Percentiles rank a stretch among this genome's conserved stretches.
These are phyloP conservation scores for Pythium monospermum DNA, from an alignment of 352 stramenopile species.

Conservation along the genomic window DNA sequence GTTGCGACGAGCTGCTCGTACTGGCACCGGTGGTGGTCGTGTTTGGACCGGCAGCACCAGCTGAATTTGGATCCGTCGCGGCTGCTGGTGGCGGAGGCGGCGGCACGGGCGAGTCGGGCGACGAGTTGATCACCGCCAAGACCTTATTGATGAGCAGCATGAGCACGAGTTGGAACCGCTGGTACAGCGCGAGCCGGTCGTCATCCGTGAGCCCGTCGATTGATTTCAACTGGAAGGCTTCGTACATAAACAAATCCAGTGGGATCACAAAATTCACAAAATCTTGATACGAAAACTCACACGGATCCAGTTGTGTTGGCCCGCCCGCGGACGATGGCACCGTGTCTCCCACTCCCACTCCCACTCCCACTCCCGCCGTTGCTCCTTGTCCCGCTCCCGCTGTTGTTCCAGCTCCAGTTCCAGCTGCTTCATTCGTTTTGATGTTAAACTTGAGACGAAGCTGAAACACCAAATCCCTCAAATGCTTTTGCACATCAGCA, in stretches of 20 bases:
- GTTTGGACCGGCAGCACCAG: too few species aligned
- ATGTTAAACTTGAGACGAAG: conserved; percentile 50
- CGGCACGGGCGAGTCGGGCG: conserved; percentile 28
- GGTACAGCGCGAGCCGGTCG: conserved; percentile 33
- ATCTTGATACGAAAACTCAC: conserved; percentile 49
- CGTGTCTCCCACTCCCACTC: not conserved
- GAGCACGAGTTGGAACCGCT: conserved; percentile 34
- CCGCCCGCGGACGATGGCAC: too few species aligned
- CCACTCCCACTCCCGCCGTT: not conserved
- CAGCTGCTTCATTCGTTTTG: conserved; percentile 12
- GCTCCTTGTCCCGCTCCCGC: not conserved
- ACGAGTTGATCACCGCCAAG: conserved; percentile 28
- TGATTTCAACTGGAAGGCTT: conserved; percentile 47
- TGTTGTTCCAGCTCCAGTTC: too few species aligned
- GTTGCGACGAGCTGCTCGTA: conserved; percentile 12
- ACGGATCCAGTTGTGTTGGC: conserved; percentile 15
- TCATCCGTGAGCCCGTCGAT: conserved; percentile 35
- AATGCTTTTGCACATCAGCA: conserved; percentile 35
- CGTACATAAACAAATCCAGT: conserved; percentile 54
- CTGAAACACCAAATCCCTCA: conserved; percentile 44
- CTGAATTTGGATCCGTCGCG: not conserved
- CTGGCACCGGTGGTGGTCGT: not conserved
- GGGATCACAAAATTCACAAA: conserved; percentile 42
- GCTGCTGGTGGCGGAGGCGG: not conserved
- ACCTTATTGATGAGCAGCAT: conserved; percentile 39